Evolutionary conservation across 371 early-diverging fungal species (phyloP).

Genomic region (Mortierella polycephala): DNA sequence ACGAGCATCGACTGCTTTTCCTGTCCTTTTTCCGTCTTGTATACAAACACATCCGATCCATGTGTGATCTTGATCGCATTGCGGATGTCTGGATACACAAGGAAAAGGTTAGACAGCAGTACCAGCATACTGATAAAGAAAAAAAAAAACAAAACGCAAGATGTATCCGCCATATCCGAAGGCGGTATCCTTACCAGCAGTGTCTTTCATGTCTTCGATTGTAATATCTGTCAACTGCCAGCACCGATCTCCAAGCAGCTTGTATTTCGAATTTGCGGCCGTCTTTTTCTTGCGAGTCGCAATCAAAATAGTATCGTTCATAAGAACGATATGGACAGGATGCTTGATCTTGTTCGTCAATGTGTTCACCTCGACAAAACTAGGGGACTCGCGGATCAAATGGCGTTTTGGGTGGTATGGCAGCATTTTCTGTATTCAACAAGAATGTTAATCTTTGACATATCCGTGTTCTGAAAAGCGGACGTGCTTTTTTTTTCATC

Average conservation of each 20-base stretch:
- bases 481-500: no score
- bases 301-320: conserved; percentile 85
- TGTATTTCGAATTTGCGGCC: conserved; percentile 71
- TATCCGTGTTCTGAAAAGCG: no score
- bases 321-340: conserved; percentile 78
- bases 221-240: conserved; percentile 80
- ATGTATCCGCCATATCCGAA: not conserved
- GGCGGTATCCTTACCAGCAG: conserved; percentile 61
- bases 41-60: conserved; percentile 80
- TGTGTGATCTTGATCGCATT: conserved; percentile 78
- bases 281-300: conserved; percentile 79
- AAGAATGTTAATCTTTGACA: not conserved
- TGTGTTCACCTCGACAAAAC: conserved; percentile 83
- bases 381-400: conserved; percentile 81
- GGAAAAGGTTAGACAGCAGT: not conserved
- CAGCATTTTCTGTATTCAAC: conserved; percentile 67
- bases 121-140: not conserved
- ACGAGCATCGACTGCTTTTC: conserved; percentile 79
- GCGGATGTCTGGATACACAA: conserved; percentile 44
- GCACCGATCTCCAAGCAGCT: conserved; percentile 84
- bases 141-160: not conserved
- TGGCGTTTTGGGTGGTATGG: conserved; percentile 81
- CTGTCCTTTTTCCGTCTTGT: conserved; percentile 75
- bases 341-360: conserved; percentile 79
- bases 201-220: conserved; percentile 84